phyloP scores from a whole-genome alignment of 495 filamentous ascomycete species.

The Lepidopterella palustris region DNA sequence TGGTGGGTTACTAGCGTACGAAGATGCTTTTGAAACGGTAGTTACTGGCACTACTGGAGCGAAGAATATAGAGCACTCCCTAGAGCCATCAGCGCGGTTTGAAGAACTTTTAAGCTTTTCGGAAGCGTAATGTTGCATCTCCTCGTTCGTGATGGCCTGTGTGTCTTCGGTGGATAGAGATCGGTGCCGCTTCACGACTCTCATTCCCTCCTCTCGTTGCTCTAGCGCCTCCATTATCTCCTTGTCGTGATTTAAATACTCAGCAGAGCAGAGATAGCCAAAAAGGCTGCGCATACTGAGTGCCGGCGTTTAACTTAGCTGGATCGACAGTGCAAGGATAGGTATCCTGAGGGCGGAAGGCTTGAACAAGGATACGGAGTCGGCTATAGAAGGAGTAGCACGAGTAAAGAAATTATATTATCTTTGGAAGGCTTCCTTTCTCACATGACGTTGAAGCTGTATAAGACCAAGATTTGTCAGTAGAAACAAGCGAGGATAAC shows the following conservation, averaged over 20 bases:
- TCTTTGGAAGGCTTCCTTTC: not conserved
- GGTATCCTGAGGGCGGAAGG: constrained; percentile 68
- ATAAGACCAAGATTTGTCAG: not conserved
- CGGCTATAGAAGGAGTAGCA: constrained; percentile 84
- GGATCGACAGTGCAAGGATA: constrained; percentile 77
- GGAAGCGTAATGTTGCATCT: not conserved
- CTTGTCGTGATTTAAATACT: constrained; percentile 58
- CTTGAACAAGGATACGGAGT: constrained; percentile 60
- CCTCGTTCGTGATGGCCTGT: not conserved
- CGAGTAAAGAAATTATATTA: constrained; percentile 70
- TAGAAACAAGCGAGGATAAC: constrained; percentile 5
- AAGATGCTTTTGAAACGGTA: too few relatives aligned
- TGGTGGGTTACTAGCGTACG: too few relatives aligned
- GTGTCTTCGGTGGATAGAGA: constrained; percentile 1
- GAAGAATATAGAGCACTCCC: not conserved
- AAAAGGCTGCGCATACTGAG: constrained; percentile 63
- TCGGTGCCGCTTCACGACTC: not conserved
- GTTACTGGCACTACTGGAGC: not conserved
- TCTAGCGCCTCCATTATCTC: constrained; percentile 45
- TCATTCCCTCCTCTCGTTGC: constrained; percentile 1
- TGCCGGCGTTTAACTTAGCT: constrained; percentile 52
- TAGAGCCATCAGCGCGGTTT: not conserved
- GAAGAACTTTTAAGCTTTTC: not conserved
- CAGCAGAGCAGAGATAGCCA: constrained; percentile 57
- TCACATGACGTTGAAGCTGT: not conserved